A percentile compares a stretch with the other conserved stretches of the same genome.
Evolutionary conservation across 2,329 filamentous ascomycete genomes (phyloP).

Genomic region (Curvularia sp.): DNA sequence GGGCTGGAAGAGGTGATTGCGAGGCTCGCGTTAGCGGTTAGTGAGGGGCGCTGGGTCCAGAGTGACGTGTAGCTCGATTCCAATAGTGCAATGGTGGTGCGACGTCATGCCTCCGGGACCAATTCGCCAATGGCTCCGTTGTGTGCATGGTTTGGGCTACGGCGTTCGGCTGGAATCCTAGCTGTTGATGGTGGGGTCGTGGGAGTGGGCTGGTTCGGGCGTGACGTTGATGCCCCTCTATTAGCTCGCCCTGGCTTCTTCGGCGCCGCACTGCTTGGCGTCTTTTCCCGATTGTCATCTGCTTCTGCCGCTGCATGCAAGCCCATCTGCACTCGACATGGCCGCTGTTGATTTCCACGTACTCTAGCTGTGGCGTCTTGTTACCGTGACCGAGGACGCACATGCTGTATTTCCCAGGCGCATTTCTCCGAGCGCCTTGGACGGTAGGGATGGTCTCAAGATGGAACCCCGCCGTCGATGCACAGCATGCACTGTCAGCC

Average conservation of each 20-base stretch:
- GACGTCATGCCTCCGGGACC: constrained; percentile 29
- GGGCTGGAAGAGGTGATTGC: constrained; percentile 29
- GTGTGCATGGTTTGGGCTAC: constrained; percentile 33
- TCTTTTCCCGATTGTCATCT: not conserved
- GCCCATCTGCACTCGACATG: not conserved
- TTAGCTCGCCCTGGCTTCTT: constrained; percentile 9
- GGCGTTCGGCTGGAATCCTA: constrained; percentile 26
- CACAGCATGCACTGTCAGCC: constrained; percentile 39
- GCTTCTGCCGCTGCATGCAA: not conserved
- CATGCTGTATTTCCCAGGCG: not conserved
- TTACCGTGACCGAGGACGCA: not conserved
- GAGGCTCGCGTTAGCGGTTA: constrained; percentile 36
- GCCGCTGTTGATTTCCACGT: not conserved
- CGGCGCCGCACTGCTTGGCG: constrained; percentile 2
- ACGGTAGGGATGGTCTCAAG: not conserved
- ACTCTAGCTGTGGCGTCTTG: not conserved
- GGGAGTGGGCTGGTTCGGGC: constrained; percentile 24
- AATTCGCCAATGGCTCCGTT: constrained; percentile 31
- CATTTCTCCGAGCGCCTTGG: not conserved
- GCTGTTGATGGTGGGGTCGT: constrained; percentile 27
- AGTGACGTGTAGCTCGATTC: constrained; percentile 40
- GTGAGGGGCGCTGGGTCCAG: constrained; percentile 35
- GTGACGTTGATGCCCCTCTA: constrained; percentile 22
- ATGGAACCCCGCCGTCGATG: constrained; percentile 12
- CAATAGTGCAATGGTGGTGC: constrained; percentile 14